These are phyloP conservation scores for Marasmius tenuissimus DNA, from an alignment of 1,284 basidiomycete genomes.

Conservation along the genomic window DNA sequence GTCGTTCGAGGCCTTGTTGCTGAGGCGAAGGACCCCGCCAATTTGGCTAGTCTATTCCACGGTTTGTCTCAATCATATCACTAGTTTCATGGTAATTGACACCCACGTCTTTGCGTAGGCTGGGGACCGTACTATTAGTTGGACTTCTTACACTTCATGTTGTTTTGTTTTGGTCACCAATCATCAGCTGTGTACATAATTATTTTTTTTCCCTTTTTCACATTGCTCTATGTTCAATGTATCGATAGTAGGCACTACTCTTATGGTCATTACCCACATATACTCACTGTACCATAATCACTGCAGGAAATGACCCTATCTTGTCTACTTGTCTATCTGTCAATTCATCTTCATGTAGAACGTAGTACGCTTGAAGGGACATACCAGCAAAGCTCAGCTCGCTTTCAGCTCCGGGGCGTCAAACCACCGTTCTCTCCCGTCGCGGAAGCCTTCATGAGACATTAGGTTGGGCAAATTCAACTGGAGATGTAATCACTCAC, in stretches of 20 bases:
- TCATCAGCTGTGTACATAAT: not conserved
- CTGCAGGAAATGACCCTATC: not conserved
- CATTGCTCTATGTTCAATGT: not conserved
- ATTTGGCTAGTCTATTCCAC: slow-evolving; percentile 78
- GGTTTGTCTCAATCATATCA: slow-evolving; percentile 46
- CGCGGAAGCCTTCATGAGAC: not conserved
- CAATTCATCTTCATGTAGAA: no score
- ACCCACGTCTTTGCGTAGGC: not conserved
- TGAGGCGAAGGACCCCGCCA: slow-evolving; percentile 79
- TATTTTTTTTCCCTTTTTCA: not conserved
- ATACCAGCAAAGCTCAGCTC: no score
- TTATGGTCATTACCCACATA: not conserved
- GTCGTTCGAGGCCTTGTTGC: slow-evolving; percentile 93
- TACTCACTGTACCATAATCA: not conserved
- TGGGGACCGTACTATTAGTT: not conserved
- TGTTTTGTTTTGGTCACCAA: not conserved
- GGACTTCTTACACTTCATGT: not conserved
- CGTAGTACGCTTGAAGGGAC: no score
- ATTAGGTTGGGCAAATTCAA: not conserved
- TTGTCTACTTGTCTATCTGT: not conserved
- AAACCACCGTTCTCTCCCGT: not conserved
- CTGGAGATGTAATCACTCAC: not conserved
- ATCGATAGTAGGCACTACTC: not conserved
- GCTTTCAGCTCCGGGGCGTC: not conserved
- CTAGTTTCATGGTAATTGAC: not conserved